Base-by-base conservation (phyloP, 352 stramenopile genomes). In the Globisporangium alternatum region DNA sequence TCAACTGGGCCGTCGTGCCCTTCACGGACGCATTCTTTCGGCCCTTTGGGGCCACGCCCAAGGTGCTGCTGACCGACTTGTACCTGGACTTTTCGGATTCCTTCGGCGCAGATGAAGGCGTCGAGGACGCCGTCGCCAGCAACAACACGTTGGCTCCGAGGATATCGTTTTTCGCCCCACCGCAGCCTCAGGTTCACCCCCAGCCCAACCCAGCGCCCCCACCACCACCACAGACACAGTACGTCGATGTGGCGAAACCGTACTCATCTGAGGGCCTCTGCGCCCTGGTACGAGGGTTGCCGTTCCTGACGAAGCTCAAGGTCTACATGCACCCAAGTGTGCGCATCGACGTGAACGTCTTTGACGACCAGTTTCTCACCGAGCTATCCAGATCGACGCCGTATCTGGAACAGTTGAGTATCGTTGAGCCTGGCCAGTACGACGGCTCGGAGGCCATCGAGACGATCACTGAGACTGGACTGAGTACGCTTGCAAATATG, bases 1-100 rank as follows among this genome's bases (percentile, higher is more conserved):
- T 89, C 64, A 86, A 86, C 60, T 86, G 78, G 76, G 68, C 67
- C 0, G 76, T 85, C 30, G 77, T 80, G 21, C 80, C 80, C 12
- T 85, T 82, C 49, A 75, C 67, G 0, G 80, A 86, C 21, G 67
- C 62, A 0, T 89, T 86, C 59, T 72, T 89, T 15, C 59, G 67
- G 17, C 68, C 76, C 17, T 89, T 88, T 31, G 75, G 75, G 1
- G 66, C 68, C 1, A 72, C 71, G 3, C 61, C 65, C 9, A 88
- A 85, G 61, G 71, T 53, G 25, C 71, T 71, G 17, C 66, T 88
- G 17, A 76, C 71, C 9, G 68, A 78, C 8, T 15, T 80, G 19
- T 61, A 65, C 30, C 66, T 83, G 37, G 72, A 83, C 51, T 81
- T 83, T 56, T 70, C 73, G 19, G 71, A 73, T 13, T 65, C 68